A percentile compares a stretch with the other conserved stretches of the same genome.
Evolutionary conservation across 805 yeast genomes (phyloP).

Genomic region (Yarrowia divulgata): DNA sequence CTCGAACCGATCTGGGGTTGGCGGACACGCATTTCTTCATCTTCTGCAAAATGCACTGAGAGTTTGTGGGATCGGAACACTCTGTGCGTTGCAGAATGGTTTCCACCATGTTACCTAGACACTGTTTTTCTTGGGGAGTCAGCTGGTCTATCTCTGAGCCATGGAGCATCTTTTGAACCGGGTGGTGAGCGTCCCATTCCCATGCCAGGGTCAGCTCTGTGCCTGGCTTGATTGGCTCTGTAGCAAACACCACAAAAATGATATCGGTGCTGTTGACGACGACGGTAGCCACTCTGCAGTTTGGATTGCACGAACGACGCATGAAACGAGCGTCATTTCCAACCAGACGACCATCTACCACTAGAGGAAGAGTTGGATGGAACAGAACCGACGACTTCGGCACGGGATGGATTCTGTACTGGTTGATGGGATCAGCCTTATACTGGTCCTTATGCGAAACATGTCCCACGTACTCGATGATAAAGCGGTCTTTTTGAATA

Average conservation of each 20-base stretch:
- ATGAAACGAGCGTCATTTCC: conserved; percentile 81
- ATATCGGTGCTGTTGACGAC: conserved; percentile 51
- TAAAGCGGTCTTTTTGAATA: conserved; percentile 58
- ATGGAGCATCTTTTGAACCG: conserved; percentile 64
- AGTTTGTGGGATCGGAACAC: conserved; percentile 46
- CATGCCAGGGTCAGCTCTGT: conserved; percentile 80
- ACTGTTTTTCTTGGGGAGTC: conserved; percentile 43
- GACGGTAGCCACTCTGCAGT: conserved; percentile 66
- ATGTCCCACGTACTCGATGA: conserved; percentile 76
- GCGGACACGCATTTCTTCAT: conserved; percentile 44
- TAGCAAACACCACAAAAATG: conserved; percentile 64
- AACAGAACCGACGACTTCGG: conserved; percentile 66
- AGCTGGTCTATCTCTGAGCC: conserved; percentile 51
- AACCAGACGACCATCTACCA: conserved; percentile 76
- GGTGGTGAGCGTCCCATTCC: conserved; percentile 88
- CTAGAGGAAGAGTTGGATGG: conserved; percentile 63
- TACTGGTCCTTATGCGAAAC: conserved; percentile 71
- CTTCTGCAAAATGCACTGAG: conserved; percentile 45
- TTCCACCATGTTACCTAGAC: conserved; percentile 42
- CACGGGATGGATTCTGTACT: conserved; percentile 76
- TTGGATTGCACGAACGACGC: conserved; percentile 78
- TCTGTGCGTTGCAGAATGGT: conserved; percentile 46
- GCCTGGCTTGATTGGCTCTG: conserved; percentile 63
- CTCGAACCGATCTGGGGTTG: conserved; percentile 32
- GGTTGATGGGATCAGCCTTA: conserved; percentile 70